Evolutionary conservation across 2,329 filamentous ascomycete species (phyloP), one percentile per base, ranked within the genome.

Genomic region (Sclerotinia subarctica): DNA sequence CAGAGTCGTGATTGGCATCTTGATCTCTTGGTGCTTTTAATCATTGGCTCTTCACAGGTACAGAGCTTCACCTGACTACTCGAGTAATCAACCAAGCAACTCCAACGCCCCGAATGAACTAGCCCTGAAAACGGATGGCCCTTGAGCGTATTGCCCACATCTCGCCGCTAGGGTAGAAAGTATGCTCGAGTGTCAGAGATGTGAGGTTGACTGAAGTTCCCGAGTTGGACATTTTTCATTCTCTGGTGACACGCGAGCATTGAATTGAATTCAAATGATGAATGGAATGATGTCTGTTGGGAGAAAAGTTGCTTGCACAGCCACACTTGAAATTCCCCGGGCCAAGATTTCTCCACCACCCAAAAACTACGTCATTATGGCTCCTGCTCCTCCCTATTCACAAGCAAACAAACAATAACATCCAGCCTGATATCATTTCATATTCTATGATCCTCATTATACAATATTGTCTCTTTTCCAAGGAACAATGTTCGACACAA

Each of bases 291-390:
- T n/a, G 51, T 53, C 26, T 53, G 26, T 54, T 13, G 53, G 35
- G 19, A 56, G 53, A 49, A 38, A 58, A 42, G 35, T 44, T 58
- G 54, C 24, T 58, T 58, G 35, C 54, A 58, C 35, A 58, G 54
- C 54, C 54, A 58, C 54, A 63, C 32, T 49, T 24, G 21, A 32
- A 54, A 29, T 54, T 54, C 38, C 38, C 29, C 4, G 8, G 8
- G 54, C 21, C 54, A 62, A 62, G 58, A 60, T 35, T 60, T n/a
- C 19, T 38, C 32, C 32, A 51, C 21, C 21, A 38, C 13, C 32
- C n/a, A 38, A 35, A 62, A 63, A 38, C 5, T 62, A 62, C 59
- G 59, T 62, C 59, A 62, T 62, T 51, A 46, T 38, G 46, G 59
- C 21, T 51, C 5, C 51, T 51, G n/a, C 59, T 51, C 29, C 15